Evolutionary conservation across 306 rosid species (phyloP).

Genomic region (Dalbergia oliveri): DNA sequence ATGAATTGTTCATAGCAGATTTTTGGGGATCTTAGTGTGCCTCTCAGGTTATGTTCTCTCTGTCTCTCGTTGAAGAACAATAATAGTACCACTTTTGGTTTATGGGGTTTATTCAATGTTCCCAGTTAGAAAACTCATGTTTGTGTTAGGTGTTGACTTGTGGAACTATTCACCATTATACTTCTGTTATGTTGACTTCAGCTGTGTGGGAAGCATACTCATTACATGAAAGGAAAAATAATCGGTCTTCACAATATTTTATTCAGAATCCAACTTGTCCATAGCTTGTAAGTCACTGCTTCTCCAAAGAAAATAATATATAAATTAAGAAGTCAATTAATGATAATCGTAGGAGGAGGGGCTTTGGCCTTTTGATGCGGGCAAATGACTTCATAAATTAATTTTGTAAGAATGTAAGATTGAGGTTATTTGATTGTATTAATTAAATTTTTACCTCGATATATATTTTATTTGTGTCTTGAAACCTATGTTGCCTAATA

Average conservation of each 20-base stretch:
- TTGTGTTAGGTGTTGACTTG: constrained; percentile 22
- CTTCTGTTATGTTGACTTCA: constrained; percentile 37
- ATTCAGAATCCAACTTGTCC: constrained; percentile 13
- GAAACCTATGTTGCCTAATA: neutral
- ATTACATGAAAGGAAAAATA: neutral
- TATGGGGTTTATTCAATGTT: neutral
- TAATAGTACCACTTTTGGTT: neutral
- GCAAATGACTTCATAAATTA: neutral
- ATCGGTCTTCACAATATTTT: neutral
- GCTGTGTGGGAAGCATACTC: constrained; percentile 10
- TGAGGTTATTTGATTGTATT: neutral
- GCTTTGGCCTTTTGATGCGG: neutral
- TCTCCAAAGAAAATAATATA: neutral
- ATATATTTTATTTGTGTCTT: neutral
- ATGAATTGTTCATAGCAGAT: neutral
- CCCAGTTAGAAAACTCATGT: neutral
- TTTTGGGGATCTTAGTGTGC: neutral
- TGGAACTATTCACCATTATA: neutral
- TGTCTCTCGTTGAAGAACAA: neutral
- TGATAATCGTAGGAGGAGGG: neutral
- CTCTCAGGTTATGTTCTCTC: neutral
- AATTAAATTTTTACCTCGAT: neutral
- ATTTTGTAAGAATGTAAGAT: neutral
- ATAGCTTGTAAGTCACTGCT: neutral
- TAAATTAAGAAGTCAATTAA: no score